phyloP scores from a whole-genome alignment of 1,284 basidiomycete species.

The Sporisorium reilianum region DNA sequence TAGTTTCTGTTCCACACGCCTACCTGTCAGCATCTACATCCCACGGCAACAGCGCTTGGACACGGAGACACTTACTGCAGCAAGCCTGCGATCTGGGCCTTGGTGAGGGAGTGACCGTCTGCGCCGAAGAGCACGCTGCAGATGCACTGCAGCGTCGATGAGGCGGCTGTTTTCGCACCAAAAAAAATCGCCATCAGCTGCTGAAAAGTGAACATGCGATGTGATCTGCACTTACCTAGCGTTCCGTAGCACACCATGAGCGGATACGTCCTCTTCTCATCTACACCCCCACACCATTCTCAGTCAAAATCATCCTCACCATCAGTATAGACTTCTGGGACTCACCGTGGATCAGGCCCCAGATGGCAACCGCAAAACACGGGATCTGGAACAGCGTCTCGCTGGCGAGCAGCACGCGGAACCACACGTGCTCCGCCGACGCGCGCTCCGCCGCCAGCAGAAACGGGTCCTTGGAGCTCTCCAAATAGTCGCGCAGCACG shows the following conservation, averaged over 20 bases:
- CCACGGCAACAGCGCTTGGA: neutral
- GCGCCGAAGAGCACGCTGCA: slow-evolving; percentile 38
- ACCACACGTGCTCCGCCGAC: slow-evolving; percentile 51
- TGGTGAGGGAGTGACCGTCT: slow-evolving; percentile 25
- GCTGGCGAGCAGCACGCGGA: slow-evolving; percentile 42
- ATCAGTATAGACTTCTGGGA: too few relatives aligned
- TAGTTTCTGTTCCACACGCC: slow-evolving; percentile 29
- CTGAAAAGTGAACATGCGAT: too few relatives aligned
- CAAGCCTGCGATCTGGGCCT: slow-evolving; percentile 16
- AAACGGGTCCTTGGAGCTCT: slow-evolving; percentile 48
- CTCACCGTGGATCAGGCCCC: slow-evolving; percentile 47
- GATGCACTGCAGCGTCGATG: slow-evolving; percentile 51
- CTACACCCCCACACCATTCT: slow-evolving; percentile 13
- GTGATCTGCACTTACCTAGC: slow-evolving; percentile 48
- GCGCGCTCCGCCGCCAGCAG: slow-evolving; percentile 20
- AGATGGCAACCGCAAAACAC: slow-evolving; percentile 42
- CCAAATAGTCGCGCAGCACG: slow-evolving; percentile 46
- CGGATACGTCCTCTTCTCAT: slow-evolving; percentile 55
- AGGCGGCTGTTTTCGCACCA: slow-evolving; percentile 23
- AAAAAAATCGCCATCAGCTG: neutral
- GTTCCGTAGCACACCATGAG: slow-evolving; percentile 50
- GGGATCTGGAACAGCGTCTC: slow-evolving; percentile 55
- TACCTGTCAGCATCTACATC: neutral
- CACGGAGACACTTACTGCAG: slow-evolving; percentile 32
- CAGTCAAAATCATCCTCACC: neutral